Conservation (phyloP, 2,329 filamentous ascomycete species). For the Fusarium solani-melongenae region DNA sequence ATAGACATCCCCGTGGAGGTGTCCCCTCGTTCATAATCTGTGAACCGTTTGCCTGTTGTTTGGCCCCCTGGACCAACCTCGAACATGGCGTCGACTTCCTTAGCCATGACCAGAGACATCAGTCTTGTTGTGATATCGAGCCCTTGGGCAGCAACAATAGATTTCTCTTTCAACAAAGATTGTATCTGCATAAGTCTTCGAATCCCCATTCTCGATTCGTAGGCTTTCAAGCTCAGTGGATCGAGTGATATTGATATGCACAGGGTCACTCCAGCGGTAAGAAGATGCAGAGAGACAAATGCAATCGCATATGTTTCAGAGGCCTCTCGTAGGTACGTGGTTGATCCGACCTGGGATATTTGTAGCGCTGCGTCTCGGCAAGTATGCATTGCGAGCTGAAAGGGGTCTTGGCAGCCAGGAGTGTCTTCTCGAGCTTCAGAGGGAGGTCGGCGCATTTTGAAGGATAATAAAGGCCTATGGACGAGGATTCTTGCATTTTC, state of each 20-base stretch:
- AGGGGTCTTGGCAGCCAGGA: conserved; percentile 16
- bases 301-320: conserved; percentile 39
- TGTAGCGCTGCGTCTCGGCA: conserved; percentile 40
- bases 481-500: conserved; percentile 49
- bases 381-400: conserved; percentile 10
- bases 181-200: conserved; percentile 40
- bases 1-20: background rate
- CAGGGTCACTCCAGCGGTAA: conserved; percentile 40
- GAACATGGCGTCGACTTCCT: conserved; percentile 34
- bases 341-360: conserved; percentile 28
- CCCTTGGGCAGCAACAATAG: conserved; percentile 38
- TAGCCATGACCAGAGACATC: conserved; percentile 36
- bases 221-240: conserved; percentile 33
- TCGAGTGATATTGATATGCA: conserved; percentile 36
- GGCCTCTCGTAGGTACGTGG: conserved; percentile 18
- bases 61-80: conserved; percentile 8
- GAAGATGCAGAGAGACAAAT: conserved; percentile 40
- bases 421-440: background rate
- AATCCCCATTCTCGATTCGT: conserved; percentile 35
- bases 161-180: conserved; percentile 26
- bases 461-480: conserved; percentile 34
- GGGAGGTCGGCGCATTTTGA: background rate
- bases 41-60: background rate
- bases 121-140: conserved; percentile 33
- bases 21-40: background rate